Evolutionary conservation across 2,329 filamentous ascomycete species (phyloP).

Genomic region (Fusarium sp.): DNA sequence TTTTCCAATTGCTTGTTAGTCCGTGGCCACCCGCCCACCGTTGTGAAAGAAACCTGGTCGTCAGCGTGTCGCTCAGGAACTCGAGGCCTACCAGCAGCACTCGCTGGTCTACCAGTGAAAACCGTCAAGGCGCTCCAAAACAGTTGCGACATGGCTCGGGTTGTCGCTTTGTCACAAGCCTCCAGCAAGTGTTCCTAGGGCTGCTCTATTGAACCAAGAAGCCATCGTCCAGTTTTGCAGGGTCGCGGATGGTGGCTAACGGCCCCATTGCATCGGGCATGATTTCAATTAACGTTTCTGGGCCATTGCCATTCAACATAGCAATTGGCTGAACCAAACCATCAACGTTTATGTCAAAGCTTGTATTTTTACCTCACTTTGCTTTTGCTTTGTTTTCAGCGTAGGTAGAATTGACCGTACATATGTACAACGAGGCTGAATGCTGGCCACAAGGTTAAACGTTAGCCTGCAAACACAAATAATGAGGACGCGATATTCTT

Average conservation of each 20-base stretch:
- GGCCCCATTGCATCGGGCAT: background rate
- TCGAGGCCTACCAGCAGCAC: background rate
- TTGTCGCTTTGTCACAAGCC: background rate
- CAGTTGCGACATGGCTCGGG: background rate
- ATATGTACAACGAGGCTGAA: background rate
- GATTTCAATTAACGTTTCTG: background rate
- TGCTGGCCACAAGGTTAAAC: background rate
- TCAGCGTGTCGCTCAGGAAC: background rate
- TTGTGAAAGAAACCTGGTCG: background rate
- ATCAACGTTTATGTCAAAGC: background rate
- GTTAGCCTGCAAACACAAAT: background rate
- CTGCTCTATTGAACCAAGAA: background rate
- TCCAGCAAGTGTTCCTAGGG: background rate
- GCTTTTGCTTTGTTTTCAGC: background rate
- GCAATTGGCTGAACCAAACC: no score
- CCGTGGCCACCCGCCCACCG: background rate
- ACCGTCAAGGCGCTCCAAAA: no score
- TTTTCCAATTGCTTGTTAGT: background rate
- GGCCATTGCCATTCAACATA: background rate
- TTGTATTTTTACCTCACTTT: background rate
- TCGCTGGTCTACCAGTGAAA: no score
- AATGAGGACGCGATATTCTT: background rate
- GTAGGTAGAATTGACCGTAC: background rate
- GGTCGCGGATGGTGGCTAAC: background rate
- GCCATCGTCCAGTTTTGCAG: background rate